Percentiles rank a stretch among this genome's conserved stretches.
Evolutionary conservation across 2,329 filamentous ascomycete genomes (phyloP).

Genomic region (Amylocarpus encephaloides): DNA sequence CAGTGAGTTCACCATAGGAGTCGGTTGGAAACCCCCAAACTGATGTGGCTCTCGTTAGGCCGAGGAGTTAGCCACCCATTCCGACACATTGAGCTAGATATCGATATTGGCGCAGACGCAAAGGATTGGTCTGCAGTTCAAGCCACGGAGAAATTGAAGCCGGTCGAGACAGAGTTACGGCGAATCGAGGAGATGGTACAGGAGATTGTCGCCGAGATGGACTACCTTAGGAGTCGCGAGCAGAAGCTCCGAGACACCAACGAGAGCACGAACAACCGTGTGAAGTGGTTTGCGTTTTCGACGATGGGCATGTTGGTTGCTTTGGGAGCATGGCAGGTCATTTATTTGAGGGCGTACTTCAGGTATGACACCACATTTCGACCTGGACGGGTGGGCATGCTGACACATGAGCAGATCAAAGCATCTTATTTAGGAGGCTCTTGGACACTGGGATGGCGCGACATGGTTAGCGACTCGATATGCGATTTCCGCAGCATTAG

Average conservation of each 20-base stretch:
- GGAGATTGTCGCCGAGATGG: conserved; percentile 92
- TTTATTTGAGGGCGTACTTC: conserved; percentile 97
- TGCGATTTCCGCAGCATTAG: conserved; percentile 13
- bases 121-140: conserved; percentile 98
- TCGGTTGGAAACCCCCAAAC: not conserved
- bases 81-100: conserved; percentile 53
- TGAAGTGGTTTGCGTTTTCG: conserved; percentile 96
- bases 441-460: conserved; percentile 5
- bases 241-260: conserved; percentile 97
- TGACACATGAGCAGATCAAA: conserved; percentile 46
- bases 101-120: conserved; percentile 45
- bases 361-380: conserved; percentile 44
- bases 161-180: conserved; percentile 88
- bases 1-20: conserved; percentile 46
- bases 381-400: conserved; percentile 6
- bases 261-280: conserved; percentile 97
- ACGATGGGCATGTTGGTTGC: conserved; percentile 88
- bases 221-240: conserved; percentile 83
- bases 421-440: conserved; percentile 54
- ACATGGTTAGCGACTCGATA: conserved; percentile 4
- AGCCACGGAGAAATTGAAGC: conserved; percentile 95
- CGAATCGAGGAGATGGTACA: conserved; percentile 84
- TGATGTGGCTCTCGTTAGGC: conserved; percentile 13
- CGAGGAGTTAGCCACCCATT: conserved; percentile 33
- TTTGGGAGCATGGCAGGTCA: conserved; percentile 92